A percentile compares a stretch with the other conserved stretches of the same genome.
phyloP scores from a whole-genome alignment of 2,329 filamentous ascomycete genomes.

The Trichoderma citrinoviride region DNA sequence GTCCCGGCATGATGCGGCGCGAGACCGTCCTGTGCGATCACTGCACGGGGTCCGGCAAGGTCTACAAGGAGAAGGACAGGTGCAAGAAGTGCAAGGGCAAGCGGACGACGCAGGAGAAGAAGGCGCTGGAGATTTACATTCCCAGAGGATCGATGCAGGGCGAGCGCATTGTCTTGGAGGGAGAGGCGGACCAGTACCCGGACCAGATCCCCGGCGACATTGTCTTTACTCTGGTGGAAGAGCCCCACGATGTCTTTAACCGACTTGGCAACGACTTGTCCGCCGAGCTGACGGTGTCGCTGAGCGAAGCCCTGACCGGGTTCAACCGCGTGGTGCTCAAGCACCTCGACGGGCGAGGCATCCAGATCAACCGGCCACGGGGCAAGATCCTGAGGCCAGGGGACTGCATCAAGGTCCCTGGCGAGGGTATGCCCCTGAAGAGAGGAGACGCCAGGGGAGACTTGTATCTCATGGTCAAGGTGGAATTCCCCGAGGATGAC shows the following conservation, averaged over 20 bases:
- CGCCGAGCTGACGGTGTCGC: constrained; percentile 74
- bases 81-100: constrained; percentile 99
- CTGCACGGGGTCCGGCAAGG: constrained; percentile 80
- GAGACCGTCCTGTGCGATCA: constrained; percentile 76
- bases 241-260: constrained; percentile 76
- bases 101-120: constrained; percentile 81
- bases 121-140: constrained; percentile 95
- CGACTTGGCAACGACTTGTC: constrained; percentile 81
- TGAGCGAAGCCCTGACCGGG: constrained; percentile 81
- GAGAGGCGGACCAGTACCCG: constrained; percentile 89
- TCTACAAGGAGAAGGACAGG: constrained; percentile 93
- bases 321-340: constrained; percentile 89
- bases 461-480: constrained; percentile 79
- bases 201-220: constrained; percentile 90
- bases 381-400: constrained; percentile 80
- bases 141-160: constrained; percentile 82
- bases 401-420: constrained; percentile 79
- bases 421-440: constrained; percentile 95
- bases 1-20: constrained; percentile 80
- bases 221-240: constrained; percentile 81
- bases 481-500: constrained; percentile 83
- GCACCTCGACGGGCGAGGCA: constrained; percentile 90
- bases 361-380: constrained; percentile 73
- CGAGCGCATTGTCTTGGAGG: constrained; percentile 84
- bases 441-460: constrained; percentile 80